Evolutionary conservation across 192 early-diverging fungal genomes (phyloP), one percentile per base, ranked within the genome.

Genomic region (Glomus cerebriforme): DNA sequence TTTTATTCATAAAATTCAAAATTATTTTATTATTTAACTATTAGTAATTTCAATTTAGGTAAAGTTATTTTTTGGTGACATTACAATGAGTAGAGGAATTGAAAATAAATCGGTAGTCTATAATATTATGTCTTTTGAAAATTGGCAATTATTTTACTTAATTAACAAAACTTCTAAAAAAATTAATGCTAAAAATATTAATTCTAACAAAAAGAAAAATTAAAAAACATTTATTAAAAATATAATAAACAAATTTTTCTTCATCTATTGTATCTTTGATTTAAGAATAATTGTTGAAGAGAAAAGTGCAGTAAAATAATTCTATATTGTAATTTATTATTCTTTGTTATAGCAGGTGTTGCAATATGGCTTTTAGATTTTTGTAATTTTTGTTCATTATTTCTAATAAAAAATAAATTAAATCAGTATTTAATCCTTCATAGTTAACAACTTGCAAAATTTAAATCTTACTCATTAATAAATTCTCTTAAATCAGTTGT

Each of bases 71-170:
- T 69, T 69, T 69, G 8, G 67, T 26, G 22, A 7, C 45, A 69
- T 7, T 24, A 43, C 22, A n/a, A 69, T 69, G 67, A n/a, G 37
- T 43, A 19, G 22, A 26, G 67, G 22, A 43, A 19, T 4, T 24
- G 7, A 69, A 43, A 69, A 69, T 12, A 10, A 69, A 69, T 69
- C 22, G 12, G 67, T 45, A 24, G 39, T 69, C 7, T 45, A 69
- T 69, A 69, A 66, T 43, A 69, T 69, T 26, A 69, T 69, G 37
- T 43, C 67, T 8, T 69, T 69, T 69, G 67, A 45, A 69, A 69
- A 69, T 45, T 9, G n/a, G 2, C 39, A 69, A 45, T 5, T 69
- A 24, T 69, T 7, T 69, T 45, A 69, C 12, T 43, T 43, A 69
- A 24, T 69, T 69, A 24, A 69, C 19, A 37, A 69, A 69, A 69